phyloP scores from a whole-genome alignment of 805 yeast genomes.

The Jamesozyma rosinii region DNA sequence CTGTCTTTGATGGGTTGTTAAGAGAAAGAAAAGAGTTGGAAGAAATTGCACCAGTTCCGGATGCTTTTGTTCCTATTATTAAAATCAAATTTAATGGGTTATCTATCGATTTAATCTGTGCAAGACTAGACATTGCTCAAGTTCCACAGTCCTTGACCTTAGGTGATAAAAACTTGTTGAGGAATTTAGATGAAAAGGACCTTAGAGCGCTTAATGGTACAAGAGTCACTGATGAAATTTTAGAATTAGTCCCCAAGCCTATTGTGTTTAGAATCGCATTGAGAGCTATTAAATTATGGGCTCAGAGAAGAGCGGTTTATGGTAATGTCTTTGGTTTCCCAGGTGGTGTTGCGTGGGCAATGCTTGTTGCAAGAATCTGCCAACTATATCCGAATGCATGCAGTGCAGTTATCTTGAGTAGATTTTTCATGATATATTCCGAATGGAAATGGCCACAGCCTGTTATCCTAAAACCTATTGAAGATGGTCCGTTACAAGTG shows the following conservation, averaged over 20 bases:
- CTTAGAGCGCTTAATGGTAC: constrained; percentile 89
- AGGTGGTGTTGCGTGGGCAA: constrained; percentile 99
- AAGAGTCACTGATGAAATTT: constrained; percentile 90
- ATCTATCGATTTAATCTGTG: constrained; percentile 86
- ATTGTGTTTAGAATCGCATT: constrained; percentile 87
- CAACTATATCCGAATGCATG: constrained; percentile 95
- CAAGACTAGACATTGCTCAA: constrained; percentile 72
- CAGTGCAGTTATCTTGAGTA: constrained; percentile 80
- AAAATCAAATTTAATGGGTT: constrained; percentile 82
- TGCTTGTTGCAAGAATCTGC: constrained; percentile 96
- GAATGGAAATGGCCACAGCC: constrained; percentile 99
- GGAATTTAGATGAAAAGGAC: constrained; percentile 86
- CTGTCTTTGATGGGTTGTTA: constrained; percentile 62
- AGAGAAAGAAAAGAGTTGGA: constrained; percentile 72
- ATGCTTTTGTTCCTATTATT: constrained; percentile 95
- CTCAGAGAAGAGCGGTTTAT: constrained; percentile 86
- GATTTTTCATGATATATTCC: constrained; percentile 75
- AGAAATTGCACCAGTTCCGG: constrained; percentile 89
- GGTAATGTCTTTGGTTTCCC: constrained; percentile 96
- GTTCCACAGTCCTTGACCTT: constrained; percentile 68
- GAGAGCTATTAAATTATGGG: constrained; percentile 93
- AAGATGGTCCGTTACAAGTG: constrained; percentile 94
- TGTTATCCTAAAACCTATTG: constrained; percentile 81
- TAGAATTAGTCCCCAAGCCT: constrained; percentile 83
- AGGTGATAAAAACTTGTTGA: constrained; percentile 73